Percentiles rank a stretch among this genome's conserved stretches.
phyloP scores from a whole-genome alignment of 2,329 filamentous ascomycete species.

The Scedosporium aurantiacum region DNA sequence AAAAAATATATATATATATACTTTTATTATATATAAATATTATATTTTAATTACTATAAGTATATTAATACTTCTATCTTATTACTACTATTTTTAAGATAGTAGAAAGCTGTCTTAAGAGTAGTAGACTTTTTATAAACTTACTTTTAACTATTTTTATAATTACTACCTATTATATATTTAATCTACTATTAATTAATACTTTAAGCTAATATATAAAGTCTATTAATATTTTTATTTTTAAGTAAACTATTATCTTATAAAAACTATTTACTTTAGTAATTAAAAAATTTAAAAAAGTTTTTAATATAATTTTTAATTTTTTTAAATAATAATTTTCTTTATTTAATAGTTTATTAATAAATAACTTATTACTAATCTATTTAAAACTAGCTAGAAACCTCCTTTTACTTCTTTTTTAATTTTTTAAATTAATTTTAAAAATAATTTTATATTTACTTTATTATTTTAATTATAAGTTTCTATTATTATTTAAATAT shows the following conservation, averaged over 20 bases:
- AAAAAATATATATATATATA: not conserved
- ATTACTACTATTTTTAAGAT: not conserved
- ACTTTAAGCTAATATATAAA: not conserved
- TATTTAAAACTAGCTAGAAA: no score
- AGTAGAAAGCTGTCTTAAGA: no score
- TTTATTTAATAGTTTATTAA: no score
- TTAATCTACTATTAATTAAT: not conserved
- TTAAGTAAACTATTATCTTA: not conserved
- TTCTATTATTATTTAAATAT: conserved; percentile 3
- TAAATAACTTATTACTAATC: no score
- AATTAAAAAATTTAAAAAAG: conserved; percentile 1
- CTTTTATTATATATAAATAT: not conserved
- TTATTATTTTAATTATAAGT: no score
- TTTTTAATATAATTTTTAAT: not conserved
- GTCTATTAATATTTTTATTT: not conserved
- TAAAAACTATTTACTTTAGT: not conserved
- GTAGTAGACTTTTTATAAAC: no score
- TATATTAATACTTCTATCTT: not conserved
- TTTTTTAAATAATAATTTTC: conserved; percentile 2
- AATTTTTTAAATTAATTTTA: no score
- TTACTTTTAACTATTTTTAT: conserved; percentile 2
- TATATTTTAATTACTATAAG: not conserved
- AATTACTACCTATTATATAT: not conserved
- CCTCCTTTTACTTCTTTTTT: no score
- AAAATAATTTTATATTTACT: no score